Evolutionary conservation across 257 asterid species (phyloP).

Genomic region (Penstemon newberryi): DNA sequence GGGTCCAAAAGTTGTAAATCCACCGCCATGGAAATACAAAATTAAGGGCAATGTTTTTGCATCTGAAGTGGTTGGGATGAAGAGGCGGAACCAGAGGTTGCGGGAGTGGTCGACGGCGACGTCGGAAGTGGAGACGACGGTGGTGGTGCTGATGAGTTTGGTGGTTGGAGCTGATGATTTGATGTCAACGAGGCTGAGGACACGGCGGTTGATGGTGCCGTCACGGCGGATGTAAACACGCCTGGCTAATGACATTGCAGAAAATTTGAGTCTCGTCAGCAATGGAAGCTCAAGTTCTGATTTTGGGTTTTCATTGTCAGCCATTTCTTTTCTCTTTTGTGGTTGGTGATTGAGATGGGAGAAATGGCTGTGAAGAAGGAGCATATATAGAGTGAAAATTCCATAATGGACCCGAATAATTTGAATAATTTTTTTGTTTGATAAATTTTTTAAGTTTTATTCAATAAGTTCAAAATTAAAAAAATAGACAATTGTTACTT

Average conservation of each 20-base stretch:
- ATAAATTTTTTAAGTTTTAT: no score
- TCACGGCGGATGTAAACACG: slow-evolving; percentile 13
- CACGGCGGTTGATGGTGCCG: slow-evolving; percentile 28
- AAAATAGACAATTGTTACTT: no score
- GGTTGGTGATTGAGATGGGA: no score
- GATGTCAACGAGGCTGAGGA: slow-evolving; percentile 27
- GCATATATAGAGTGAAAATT: no score
- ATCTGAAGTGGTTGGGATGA: slow-evolving; percentile 22
- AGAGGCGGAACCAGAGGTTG: slow-evolving; percentile 33
- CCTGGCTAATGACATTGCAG: neutral
- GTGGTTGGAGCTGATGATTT: slow-evolving; percentile 26
- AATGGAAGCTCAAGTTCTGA: slow-evolving; percentile 21
- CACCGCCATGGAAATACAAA: slow-evolving; percentile 32
- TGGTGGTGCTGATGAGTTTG: slow-evolving; percentile 8
- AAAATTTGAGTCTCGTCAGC: slow-evolving; percentile 18
- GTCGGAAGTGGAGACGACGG: slow-evolving; percentile 11
- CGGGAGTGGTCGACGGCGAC: slow-evolving; percentile 19
- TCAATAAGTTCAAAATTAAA: no score
- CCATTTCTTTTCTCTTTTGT: neutral
- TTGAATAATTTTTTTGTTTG: no score
- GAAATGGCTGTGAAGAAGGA: no score
- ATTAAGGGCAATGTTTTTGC: slow-evolving; percentile 21
- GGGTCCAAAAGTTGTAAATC: slow-evolving; percentile 16
- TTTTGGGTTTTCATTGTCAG: slow-evolving; percentile 1
- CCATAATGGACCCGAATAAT: no score